These are phyloP conservation scores for Penicillium pulvis DNA, from an alignment of 495 filamentous ascomycete species.

Conservation along the genomic window DNA sequence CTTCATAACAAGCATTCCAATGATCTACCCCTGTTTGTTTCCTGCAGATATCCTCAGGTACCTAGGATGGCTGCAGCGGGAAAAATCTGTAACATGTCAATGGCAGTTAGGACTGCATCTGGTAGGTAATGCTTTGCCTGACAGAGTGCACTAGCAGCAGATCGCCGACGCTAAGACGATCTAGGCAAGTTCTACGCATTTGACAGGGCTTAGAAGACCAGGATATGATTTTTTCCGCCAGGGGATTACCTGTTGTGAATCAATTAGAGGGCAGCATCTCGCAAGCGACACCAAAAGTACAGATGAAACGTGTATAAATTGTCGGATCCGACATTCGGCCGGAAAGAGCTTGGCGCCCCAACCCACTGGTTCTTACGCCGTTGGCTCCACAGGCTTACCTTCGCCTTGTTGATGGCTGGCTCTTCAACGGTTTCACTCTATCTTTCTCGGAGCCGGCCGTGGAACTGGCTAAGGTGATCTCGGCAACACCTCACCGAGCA, in stretches of 20 bases:
- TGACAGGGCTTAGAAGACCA: neutral
- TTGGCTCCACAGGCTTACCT: conserved; percentile 14
- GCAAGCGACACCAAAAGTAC: neutral
- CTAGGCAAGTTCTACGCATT: neutral
- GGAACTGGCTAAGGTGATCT: conserved; percentile 33
- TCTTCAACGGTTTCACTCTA: conserved; percentile 24
- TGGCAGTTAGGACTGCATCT: neutral
- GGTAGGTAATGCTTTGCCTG: conserved; percentile 7
- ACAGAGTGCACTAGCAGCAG: conserved; percentile 7
- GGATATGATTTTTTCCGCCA: conserved; percentile 17
- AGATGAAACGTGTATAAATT: neutral
- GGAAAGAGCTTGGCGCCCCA: conserved; percentile 20
- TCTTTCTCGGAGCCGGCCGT: conserved; percentile 39
- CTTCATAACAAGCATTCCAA: neutral
- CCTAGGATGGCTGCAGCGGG: neutral
- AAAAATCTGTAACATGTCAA: conserved; percentile 2
- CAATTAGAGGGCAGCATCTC: neutral
- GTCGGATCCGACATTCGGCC: conserved; percentile 41
- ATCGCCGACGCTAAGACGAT: conserved; percentile 4
- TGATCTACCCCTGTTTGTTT: neutral
- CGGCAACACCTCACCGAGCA: conserved; percentile 29
- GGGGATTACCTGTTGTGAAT: neutral
- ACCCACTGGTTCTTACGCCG: conserved; percentile 13
- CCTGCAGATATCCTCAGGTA: neutral
- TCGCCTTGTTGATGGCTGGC: conserved; percentile 13